Conservation (phyloP, 768 basidiomycete species). For the Psilocybe tampanensis region DNA sequence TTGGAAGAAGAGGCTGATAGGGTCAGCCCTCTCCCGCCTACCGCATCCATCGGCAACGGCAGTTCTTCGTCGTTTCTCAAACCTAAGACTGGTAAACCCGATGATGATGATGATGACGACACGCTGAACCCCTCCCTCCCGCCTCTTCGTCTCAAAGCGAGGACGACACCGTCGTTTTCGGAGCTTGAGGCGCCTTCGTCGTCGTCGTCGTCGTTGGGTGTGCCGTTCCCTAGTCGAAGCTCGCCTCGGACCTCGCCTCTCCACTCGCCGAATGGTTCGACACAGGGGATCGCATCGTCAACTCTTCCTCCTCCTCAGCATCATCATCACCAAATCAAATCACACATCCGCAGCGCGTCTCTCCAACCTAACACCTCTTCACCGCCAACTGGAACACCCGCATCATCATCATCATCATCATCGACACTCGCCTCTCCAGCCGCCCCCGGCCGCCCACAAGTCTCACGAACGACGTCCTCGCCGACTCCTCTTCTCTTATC, state of each 20-base stretch:
- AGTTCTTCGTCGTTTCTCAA: background rate
- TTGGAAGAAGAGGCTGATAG: conserved; percentile 19
- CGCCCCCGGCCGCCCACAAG: conserved; percentile 22
- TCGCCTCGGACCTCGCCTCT: conserved; percentile 23
- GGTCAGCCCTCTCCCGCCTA: background rate
- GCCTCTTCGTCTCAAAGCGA: conserved; percentile 22
- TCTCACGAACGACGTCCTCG: conserved; percentile 39
- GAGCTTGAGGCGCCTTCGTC: background rate
- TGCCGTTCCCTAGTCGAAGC: conserved; percentile 46
- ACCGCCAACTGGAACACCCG: background rate
- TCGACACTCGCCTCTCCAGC: conserved; percentile 10
- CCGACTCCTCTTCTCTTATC: conserved; percentile 43
- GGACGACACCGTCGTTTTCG: conserved; percentile 12
- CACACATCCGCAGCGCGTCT: conserved; percentile 9
- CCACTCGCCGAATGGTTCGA: conserved; percentile 18
- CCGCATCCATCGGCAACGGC: background rate
- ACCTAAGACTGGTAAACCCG: conserved; percentile 2
- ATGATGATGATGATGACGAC: conserved; percentile 17
- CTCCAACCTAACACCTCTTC: conserved; percentile 1
- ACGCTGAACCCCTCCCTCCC: conserved; percentile 12
- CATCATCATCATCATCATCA: conserved; percentile 32
- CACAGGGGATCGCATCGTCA: background rate
- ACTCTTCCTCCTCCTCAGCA: background rate
- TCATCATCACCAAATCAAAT: background rate
- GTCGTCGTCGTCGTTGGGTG: background rate